Evolutionary conservation across 2,329 filamentous ascomycete genomes (phyloP).

Genomic region (Aureobasidium sp.): DNA sequence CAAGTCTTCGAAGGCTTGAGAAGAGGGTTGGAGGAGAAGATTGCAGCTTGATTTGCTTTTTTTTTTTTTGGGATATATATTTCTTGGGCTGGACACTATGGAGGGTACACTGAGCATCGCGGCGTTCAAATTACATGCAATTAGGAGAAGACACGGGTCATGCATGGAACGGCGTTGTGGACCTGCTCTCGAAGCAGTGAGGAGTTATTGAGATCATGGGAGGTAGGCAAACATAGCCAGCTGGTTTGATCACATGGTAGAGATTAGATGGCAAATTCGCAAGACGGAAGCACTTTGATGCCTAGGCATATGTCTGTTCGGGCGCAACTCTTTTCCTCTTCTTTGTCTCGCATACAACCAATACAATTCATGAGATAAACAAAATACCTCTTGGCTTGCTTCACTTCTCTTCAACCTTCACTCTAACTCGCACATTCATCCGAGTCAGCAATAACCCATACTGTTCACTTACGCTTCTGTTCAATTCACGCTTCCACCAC

Average conservation of each 20-base stretch:
- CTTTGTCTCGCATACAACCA: not conserved
- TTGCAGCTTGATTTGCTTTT: constrained; percentile 2
- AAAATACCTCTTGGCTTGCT: not conserved
- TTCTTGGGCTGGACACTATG: not conserved
- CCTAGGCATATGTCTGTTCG: not conserved
- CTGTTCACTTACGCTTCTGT: not conserved
- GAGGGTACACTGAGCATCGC: constrained; percentile 5
- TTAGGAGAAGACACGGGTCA: not conserved
- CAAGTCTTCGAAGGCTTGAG: constrained; percentile 81
- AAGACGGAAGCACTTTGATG: not conserved
- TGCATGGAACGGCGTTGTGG: constrained; percentile 1
- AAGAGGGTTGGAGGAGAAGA: constrained; percentile 13
- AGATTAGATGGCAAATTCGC: not conserved
- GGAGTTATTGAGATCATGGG: not conserved
- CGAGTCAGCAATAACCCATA: not conserved
- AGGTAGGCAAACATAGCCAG: not conserved
- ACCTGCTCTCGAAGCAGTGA: not conserved
- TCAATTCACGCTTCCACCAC: too few species aligned
- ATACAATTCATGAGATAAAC: not conserved
- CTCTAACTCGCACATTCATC: not conserved
- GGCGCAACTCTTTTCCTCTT: not conserved
- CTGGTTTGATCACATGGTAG: not conserved
- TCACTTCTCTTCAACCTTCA: not conserved
- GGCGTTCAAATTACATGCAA: not conserved
- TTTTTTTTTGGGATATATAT: not conserved